Conservation (phyloP, 2,329 filamentous ascomycete genomes). For the Tolypocladium nubicola region DNA sequence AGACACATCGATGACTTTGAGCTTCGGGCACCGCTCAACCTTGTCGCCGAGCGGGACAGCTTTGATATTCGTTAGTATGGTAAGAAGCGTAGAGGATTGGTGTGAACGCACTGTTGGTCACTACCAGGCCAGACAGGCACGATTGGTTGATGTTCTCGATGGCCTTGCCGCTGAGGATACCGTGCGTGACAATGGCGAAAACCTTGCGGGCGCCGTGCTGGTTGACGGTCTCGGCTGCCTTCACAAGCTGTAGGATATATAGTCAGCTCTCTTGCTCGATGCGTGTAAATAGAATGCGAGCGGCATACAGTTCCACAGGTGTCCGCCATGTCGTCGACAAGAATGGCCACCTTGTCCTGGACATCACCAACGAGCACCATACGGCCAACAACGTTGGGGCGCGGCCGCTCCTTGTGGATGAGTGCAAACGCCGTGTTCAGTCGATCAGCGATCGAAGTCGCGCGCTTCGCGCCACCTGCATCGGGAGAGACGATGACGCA, state of each 20-base stretch:
- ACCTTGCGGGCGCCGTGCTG: slow-evolving; percentile 79
- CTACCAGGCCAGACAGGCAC: slow-evolving; percentile 66
- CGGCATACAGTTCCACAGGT: slow-evolving; percentile 65
- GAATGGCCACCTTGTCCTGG: slow-evolving; percentile 79
- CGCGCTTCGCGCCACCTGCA: slow-evolving; percentile 87
- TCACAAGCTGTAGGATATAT: slow-evolving; percentile 35
- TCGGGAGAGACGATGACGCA: slow-evolving; percentile 93
- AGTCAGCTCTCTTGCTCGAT: background rate
- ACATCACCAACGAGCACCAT: slow-evolving; percentile 96
- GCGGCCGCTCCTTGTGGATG: slow-evolving; percentile 91
- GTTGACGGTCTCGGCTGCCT: slow-evolving; percentile 83
- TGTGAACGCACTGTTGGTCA: slow-evolving; percentile 60
- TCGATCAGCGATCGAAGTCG: slow-evolving; percentile 85
- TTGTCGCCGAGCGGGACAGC: slow-evolving; percentile 56
- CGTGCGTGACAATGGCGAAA: slow-evolving; percentile 91
- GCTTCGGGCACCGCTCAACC: slow-evolving; percentile 64
- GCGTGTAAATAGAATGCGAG: background rate
- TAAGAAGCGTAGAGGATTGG: background rate
- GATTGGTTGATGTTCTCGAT: slow-evolving; percentile 79
- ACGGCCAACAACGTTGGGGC: slow-evolving; percentile 75
- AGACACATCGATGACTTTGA: slow-evolving; percentile 87
- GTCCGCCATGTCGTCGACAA: slow-evolving; percentile 97
- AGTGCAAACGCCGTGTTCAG: slow-evolving; percentile 85
- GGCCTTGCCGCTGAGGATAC: slow-evolving; percentile 79
- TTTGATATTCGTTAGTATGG: slow-evolving; percentile 14